Evolutionary conservation across 345 rosid species (phyloP).

Genomic region (Camelina sativa): DNA sequence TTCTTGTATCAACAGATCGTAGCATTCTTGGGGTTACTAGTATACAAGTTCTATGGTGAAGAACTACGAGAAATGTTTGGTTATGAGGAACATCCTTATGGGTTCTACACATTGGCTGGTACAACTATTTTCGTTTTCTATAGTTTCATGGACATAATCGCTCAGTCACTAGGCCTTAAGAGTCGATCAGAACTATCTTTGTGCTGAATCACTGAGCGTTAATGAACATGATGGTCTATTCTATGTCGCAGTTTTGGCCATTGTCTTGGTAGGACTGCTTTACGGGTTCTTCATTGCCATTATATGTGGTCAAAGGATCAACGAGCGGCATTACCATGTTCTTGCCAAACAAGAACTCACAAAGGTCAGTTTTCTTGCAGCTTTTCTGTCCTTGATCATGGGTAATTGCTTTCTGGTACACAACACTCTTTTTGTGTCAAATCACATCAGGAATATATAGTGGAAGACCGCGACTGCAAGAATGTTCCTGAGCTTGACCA

Average conservation of each 20-base stretch:
- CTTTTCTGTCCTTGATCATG: slow-evolving; percentile 13
- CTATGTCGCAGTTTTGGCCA: slow-evolving; percentile 74
- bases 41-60: slow-evolving; percentile 93
- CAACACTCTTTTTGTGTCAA: slow-evolving; percentile 9
- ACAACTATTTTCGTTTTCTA: neutral
- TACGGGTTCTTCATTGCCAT: slow-evolving; percentile 98
- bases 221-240: slow-evolving; percentile 5
- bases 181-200: slow-evolving; percentile 1
- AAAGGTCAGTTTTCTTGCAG: slow-evolving; percentile 57
- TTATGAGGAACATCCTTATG: slow-evolving; percentile 98
- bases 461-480: slow-evolving; percentile 83
- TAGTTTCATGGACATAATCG: neutral
- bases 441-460: slow-evolving; percentile 79
- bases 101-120: slow-evolving; percentile 97
- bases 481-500: slow-evolving; percentile 82
- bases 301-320: slow-evolving; percentile 98
- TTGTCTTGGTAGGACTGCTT: slow-evolving; percentile 94
- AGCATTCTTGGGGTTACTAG: slow-evolving; percentile 88
- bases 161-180: neutral
- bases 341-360: slow-evolving; percentile 99
- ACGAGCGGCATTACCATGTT: slow-evolving; percentile 94
- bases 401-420: slow-evolving; percentile 7
- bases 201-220: slow-evolving; percentile 11
- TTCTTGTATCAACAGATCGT: slow-evolving; percentile 67
- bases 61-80: slow-evolving; percentile 98